Evolutionary conservation across 257 asterid species (phyloP), one percentile per base, ranked within the genome.

Genomic region (Petunia secreta): DNA sequence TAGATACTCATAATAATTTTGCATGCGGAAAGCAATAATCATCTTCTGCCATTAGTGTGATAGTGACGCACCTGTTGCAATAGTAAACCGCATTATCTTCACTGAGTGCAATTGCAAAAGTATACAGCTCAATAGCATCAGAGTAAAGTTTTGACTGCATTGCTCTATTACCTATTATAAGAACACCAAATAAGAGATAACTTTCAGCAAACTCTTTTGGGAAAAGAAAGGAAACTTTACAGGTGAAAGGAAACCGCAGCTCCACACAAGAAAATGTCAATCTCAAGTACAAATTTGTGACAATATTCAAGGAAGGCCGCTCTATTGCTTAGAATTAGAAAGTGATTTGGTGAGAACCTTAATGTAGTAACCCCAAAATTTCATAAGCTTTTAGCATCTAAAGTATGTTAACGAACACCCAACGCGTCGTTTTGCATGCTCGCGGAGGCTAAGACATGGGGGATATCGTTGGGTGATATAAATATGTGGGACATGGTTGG

Each of bases 31-130:
- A 4, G 13, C 16, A 3, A 46, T 46, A 44, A 10, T 71, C 40
- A 46, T 8, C 10, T 71, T 71, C 44, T 34, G 36, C 25, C 77
- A 50, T 48, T 25, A 55, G 63, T 46, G 64, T 78, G 68, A 77
- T 79, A 62, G 68, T 50, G 65, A 57, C 85, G 50, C 38, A 94
- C 98, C 97, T 92, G 91, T 91, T 94, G 90, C 98, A 89, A 81
- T 86, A 90, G 85, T 94, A 94, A 84, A 94, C 97, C 80, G 92
- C 97, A 88, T 92, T 92, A 83, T 89, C 90, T 81, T 83, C 92
- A 81, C 87, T 82, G 55, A 94, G 85, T 53, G 97, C 95, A 81
- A 89, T 84, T 60, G 97, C 95, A 86, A 90, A 84, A 69, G 96
- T 88, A 87, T 94, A 94, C 65, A 92, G 89, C 87, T 94, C 94